Conservation (phyloP, 1,139 yeast species). For the Ogataea hybrid region DNA sequence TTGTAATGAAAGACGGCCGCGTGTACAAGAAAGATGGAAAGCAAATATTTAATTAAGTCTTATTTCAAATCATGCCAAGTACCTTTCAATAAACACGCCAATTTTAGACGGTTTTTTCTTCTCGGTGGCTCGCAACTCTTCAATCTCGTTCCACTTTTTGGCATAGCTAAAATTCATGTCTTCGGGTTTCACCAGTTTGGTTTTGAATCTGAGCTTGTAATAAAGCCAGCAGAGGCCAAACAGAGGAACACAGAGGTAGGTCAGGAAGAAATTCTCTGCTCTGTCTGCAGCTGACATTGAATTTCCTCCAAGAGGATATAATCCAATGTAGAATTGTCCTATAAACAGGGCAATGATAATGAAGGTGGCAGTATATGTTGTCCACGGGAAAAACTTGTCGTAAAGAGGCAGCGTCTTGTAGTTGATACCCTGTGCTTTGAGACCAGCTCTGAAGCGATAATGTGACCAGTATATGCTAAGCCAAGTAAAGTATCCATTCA, state of each 20-base stretch:
- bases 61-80: slow-evolving; percentile 7
- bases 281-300: slow-evolving; percentile 18
- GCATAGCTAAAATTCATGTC: slow-evolving; percentile 24
- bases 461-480: slow-evolving; percentile 48
- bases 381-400: slow-evolving; percentile 26
- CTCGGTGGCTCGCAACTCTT: slow-evolving; percentile 17
- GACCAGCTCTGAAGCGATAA: slow-evolving; percentile 45
- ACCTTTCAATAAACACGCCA: slow-evolving; percentile 16
- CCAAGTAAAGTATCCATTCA: slow-evolving; percentile 60
- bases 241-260: slow-evolving; percentile 24
- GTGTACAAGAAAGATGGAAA: slow-evolving; percentile 27
- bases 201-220: slow-evolving; percentile 17
- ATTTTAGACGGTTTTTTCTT: slow-evolving; percentile 9
- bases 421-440: slow-evolving; percentile 24
- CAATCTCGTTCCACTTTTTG: slow-evolving; percentile 23
- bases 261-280: slow-evolving; percentile 21
- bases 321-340: slow-evolving; percentile 23
- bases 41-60: not conserved
- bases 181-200: slow-evolving; percentile 15
- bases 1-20: slow-evolving; percentile 29
- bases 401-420: slow-evolving; percentile 19
- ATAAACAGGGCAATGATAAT: slow-evolving; percentile 20
- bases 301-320: slow-evolving; percentile 19
- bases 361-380: slow-evolving; percentile 23
- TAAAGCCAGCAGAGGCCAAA: too few relatives aligned